Evolutionary conservation across 169 alveolate genomes (phyloP), one percentile per base, ranked within the genome.

Genomic region (Plasmodium vinckei): DNA sequence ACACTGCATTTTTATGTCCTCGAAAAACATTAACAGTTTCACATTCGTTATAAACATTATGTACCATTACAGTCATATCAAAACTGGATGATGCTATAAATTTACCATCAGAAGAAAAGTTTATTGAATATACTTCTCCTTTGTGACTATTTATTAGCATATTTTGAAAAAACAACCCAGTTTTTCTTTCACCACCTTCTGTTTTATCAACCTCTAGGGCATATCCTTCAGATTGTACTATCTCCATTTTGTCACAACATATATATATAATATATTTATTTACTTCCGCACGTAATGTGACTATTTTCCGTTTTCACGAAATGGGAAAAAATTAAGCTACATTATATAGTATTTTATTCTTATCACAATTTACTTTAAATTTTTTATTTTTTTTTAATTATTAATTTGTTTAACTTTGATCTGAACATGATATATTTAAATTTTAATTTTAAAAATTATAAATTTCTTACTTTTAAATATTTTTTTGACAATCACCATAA

Each of bases 1-100:
- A 92, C n/a, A 95, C 93, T 9, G 98, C 98, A 49, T 95, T 94
- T 53, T 92, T 92, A 87, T 95, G 98, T n/a, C 98, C 98, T 13
- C 89, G 90, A 79, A 95, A 72, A 13, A 93, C 95, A n/a, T 93
- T 92, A 65, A 93, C 77, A 19, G 94, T 95, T 53, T 87, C 92
- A 87, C 97, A 94, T 67, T 95, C 98, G 12, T 96, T 97, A 72
- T 92, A 95, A 1, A 94, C 97, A 87, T 92, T 87, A 72, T 91
- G 95, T 17, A 95, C 71, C 53, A 94, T 91, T 84, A 53, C 33
- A 12, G 68, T 60, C 72, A 73, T 60, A 89, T 95, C 98, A 46
- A 92, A 93, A 56, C 96, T 92, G 27, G 95, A 95, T 0, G 98
- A 92, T 17, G 97, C 96, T 60, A 95, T 56, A 87, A 87, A 89